Percentiles rank a stretch among this genome's conserved stretches.
These are phyloP conservation scores for Phytophthora uliginosa DNA, from an alignment of 352 stramenopile species.

Conservation along the genomic window DNA sequence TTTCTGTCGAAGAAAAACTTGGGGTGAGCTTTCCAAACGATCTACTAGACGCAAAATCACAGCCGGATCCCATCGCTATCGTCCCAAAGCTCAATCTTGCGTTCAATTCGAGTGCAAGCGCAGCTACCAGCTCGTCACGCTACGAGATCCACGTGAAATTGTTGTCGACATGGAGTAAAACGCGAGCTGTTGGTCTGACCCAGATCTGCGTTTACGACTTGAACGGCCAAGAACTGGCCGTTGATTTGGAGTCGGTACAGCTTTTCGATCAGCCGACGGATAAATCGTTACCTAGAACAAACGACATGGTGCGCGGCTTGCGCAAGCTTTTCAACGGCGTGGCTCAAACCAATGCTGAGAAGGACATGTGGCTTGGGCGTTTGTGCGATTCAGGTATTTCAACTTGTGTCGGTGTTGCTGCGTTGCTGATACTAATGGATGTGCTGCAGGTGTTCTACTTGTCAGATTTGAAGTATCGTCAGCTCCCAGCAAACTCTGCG, in stretches of 20 bases:
- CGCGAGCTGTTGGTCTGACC: slow-evolving; percentile 64
- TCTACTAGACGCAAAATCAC: slow-evolving; percentile 4
- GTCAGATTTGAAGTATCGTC: slow-evolving; percentile 59
- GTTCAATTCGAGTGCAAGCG: not conserved
- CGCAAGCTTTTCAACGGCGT: slow-evolving; percentile 67
- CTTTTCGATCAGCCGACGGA: slow-evolving; percentile 64
- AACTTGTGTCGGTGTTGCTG: not conserved
- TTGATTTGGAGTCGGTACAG: slow-evolving; percentile 56
- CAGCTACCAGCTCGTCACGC: not conserved
- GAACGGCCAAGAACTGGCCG: slow-evolving; percentile 61
- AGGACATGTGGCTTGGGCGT: slow-evolving; percentile 83
- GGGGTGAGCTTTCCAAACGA: not conserved
- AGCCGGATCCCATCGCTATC: slow-evolving; percentile 4
- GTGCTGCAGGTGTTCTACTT: slow-evolving; percentile 53
- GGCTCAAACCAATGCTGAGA: slow-evolving; percentile 69
- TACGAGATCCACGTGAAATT: slow-evolving; percentile 73
- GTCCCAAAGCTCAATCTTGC: slow-evolving; percentile 45
- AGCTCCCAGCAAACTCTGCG: slow-evolving; percentile 68
- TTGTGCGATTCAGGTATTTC: slow-evolving; percentile 61
- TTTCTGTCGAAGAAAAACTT: not conserved
- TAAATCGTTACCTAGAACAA: slow-evolving; percentile 57
- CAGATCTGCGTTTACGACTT: slow-evolving; percentile 77
- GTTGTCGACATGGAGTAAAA: slow-evolving; percentile 76
- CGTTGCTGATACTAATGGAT: not conserved
- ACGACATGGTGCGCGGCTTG: slow-evolving; percentile 79